Percentiles rank a stretch among this genome's conserved stretches.
Evolutionary conservation across 2,329 filamentous ascomycete genomes (phyloP).

Genomic region (Pezicula neosporulosa): DNA sequence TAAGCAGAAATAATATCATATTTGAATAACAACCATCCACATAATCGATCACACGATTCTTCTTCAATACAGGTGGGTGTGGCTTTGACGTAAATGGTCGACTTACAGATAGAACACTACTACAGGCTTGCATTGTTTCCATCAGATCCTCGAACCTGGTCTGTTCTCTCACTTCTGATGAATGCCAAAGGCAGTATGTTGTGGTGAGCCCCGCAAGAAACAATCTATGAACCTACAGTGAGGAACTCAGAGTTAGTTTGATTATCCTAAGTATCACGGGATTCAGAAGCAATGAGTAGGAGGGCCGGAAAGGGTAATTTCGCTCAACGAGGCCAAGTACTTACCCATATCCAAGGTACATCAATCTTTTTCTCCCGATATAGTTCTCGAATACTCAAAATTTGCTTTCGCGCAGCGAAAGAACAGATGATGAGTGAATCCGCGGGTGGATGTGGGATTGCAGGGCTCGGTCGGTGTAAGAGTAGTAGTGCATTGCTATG

Average conservation of each 20-base stretch:
- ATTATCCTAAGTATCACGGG: too few relatives aligned
- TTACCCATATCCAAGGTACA: conserved; percentile 25
- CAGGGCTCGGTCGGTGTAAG: conserved; percentile 27
- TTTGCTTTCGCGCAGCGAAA: conserved; percentile 25
- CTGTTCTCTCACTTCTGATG: conserved; percentile 25
- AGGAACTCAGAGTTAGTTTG: too few relatives aligned
- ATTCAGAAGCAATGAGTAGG: too few relatives aligned
- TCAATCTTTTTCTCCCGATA: conserved; percentile 29
- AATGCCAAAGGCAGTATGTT: conserved; percentile 30
- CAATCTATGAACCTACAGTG: conserved; percentile 23
- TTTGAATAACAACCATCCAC: too few relatives aligned
- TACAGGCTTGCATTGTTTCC: conserved; percentile 26
- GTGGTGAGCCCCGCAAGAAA: conserved; percentile 30
- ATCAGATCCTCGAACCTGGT: conserved; percentile 14
- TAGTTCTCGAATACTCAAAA: conserved; percentile 25
- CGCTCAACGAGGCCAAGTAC: too few relatives aligned
- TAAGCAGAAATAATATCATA: too few relatives aligned
- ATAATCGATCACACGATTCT: too few relatives aligned
- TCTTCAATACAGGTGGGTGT: conserved; percentile 18
- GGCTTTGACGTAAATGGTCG: not conserved
- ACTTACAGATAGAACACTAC: conserved; percentile 22
- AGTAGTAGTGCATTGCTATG: conserved; percentile 29
- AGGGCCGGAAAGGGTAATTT: too few relatives aligned
- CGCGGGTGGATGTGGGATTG: conserved; percentile 16
- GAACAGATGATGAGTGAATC: conserved; percentile 22